Evolutionary conservation across 495 filamentous ascomycete species (phyloP).

Genomic region (Podospora comata): DNA sequence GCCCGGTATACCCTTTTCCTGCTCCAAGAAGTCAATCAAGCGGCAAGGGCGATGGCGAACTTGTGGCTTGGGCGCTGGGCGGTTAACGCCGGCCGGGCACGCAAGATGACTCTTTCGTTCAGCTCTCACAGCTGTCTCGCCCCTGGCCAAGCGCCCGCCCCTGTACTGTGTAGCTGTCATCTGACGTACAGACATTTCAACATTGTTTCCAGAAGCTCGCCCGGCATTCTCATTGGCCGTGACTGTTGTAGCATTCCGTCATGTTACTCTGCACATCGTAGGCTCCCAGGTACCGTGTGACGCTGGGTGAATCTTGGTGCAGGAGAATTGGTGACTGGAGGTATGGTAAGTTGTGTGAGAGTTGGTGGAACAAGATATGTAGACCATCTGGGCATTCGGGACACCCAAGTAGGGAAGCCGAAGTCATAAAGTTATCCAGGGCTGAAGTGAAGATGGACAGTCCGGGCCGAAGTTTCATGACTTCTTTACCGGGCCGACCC

Average conservation of each 20-base stretch:
- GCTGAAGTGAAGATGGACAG: background rate
- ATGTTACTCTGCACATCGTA: background rate
- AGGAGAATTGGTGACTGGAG: background rate
- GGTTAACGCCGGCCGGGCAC: background rate
- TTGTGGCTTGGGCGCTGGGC: slow-evolving; percentile 2
- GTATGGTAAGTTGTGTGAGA: too few species aligned
- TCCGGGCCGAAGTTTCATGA: background rate
- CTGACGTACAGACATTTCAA: background rate
- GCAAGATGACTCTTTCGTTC: background rate
- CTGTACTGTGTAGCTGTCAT: background rate
- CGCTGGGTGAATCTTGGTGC: background rate
- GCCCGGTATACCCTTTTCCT: background rate
- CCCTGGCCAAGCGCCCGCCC: background rate
- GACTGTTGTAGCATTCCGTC: background rate
- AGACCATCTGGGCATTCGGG: background rate
- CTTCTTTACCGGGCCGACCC: background rate
- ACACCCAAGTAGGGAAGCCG: background rate
- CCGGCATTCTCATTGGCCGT: background rate
- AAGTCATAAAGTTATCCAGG: background rate
- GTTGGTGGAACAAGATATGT: too few species aligned
- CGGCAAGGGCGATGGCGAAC: background rate
- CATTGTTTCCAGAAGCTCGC: background rate
- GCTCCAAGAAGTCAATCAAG: background rate
- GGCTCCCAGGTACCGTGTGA: background rate
- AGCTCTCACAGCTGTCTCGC: background rate